phyloP scores from a whole-genome alignment of 2,329 filamentous ascomycete genomes.

The Paramyrothecium sp. region DNA sequence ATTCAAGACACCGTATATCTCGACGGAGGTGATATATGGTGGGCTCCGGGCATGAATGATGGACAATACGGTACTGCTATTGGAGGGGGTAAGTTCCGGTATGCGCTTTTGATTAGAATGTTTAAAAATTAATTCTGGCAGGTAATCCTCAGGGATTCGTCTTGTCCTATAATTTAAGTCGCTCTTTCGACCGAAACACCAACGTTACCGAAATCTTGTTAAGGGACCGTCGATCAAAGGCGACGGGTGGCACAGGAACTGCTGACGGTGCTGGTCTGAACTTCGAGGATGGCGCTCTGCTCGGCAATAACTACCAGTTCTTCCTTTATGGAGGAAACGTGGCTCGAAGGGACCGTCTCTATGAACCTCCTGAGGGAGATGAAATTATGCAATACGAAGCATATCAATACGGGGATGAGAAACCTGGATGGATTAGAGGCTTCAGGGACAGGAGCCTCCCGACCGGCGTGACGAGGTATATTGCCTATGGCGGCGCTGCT shows the following conservation, averaged over 20 bases:
- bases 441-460: conserved; percentile 42
- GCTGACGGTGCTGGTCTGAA: conserved; percentile 53
- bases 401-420: conserved; percentile 48
- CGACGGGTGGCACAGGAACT: conserved; percentile 42
- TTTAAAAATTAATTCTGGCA: conserved; percentile 22
- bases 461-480: conserved; percentile 53
- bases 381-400: conserved; percentile 49
- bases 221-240: conserved; percentile 42
- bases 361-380: conserved; percentile 37
- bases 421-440: conserved; percentile 38
- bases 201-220: conserved; percentile 55
- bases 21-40: conserved; percentile 59
- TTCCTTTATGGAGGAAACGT: conserved; percentile 62
- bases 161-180: conserved; percentile 58
- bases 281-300: conserved; percentile 61
- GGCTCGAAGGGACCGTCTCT: conserved; percentile 29
- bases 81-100: conserved; percentile 39
- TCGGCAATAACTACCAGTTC: conserved; percentile 63
- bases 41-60: conserved; percentile 48
- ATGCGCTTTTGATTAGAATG: not conserved
- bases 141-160: conserved; percentile 52
- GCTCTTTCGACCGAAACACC: conserved; percentile 46
- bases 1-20: conserved; percentile 63
- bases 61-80: conserved; percentile 29
- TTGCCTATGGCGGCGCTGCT: conserved; percentile 63